Evolutionary conservation across 2,329 filamentous ascomycete species (phyloP), one percentile per base, ranked within the genome.

Genomic region (Cladophialophora psammophila): DNA sequence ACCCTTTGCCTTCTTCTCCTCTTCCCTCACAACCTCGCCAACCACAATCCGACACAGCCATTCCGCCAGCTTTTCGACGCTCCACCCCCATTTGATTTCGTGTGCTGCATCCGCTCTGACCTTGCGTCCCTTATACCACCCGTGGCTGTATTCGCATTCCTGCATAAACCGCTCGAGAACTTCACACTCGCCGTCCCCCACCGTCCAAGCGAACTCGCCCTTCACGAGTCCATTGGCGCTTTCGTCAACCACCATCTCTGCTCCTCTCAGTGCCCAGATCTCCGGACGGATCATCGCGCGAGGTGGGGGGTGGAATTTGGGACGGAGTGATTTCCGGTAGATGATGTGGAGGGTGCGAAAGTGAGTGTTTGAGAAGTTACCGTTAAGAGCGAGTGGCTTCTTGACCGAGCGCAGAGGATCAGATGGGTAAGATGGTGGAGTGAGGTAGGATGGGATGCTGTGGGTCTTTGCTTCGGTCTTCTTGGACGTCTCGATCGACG

Each of bases 201-300:
- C 56, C 6, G 61, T 69, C 63, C 69, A 73, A 15, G 42, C 61
- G 31, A 70, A 72, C 15, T 70, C 65, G 26, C 66, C 69, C 32
- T 62, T 55, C 34, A 65, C 67, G n/a, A 72, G 31, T 18, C 67
- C 69, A 34, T 60, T 36, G 10, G 48, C 55, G 34, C 53, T 66
- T 64, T 73, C 71, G 38, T 90, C 86, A 35, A 94, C 78, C 77
- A 94, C 91, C 59, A 85, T 79, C 77, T 94, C 94, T 91, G 36
- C 55, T 32, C 66, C 59, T 3, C 60, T 18, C 10, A 73, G 55
- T 4, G 55, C 58, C 5, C 54, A 58, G 40, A 73, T 60, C 5
- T 65, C 61, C 10, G 66, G 64, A 10, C 72, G 67, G 18, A 73
- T 69, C 31, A 54, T 50, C 10, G 58, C n/a, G 2, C 42, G 66